Conservation (phyloP, 2,329 filamentous ascomycete genomes). For the Clarireedia hainanense region DNA sequence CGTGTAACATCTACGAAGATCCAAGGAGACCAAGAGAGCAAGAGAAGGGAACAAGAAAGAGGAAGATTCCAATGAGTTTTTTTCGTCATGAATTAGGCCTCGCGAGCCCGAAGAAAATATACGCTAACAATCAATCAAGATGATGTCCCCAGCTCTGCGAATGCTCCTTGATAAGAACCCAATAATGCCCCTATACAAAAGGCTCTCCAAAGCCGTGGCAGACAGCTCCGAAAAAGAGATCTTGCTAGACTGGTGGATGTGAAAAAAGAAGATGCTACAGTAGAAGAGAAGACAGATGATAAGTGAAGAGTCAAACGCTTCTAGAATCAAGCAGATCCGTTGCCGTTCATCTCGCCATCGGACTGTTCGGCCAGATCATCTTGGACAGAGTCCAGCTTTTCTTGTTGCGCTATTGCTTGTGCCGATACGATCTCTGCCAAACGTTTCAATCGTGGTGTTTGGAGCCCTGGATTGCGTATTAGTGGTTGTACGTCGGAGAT, state of each 20-base stretch:
- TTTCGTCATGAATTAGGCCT: background rate
- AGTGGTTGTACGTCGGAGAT: constrained; percentile 21
- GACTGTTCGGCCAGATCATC: constrained; percentile 41
- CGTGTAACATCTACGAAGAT: too few relatives aligned
- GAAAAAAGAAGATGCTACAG: constrained; percentile 27
- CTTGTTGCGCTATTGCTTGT: constrained; percentile 92
- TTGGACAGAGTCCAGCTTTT: constrained; percentile 59
- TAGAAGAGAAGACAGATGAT: constrained; percentile 22
- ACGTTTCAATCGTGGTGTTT: constrained; percentile 90
- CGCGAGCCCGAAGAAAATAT: constrained; percentile 2
- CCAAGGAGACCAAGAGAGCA: too few relatives aligned
- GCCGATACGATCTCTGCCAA: constrained; percentile 97
- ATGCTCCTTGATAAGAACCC: constrained; percentile 1
- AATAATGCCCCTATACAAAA: constrained; percentile 25
- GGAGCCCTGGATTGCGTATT: constrained; percentile 58
- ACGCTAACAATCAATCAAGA: constrained; percentile 8
- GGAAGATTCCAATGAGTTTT: background rate
- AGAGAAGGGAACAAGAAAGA: background rate
- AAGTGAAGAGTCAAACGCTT: background rate
- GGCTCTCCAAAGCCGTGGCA: constrained; percentile 16
- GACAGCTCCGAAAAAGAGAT: constrained; percentile 11
- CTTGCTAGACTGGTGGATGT: constrained; percentile 14
- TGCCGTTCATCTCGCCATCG: constrained; percentile 28
- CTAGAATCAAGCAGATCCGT: constrained; percentile 17
- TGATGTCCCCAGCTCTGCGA: constrained; percentile 7